Evolutionary conservation across 805 yeast species (phyloP).

Genomic region (Wickerhamiella domercqiae): DNA sequence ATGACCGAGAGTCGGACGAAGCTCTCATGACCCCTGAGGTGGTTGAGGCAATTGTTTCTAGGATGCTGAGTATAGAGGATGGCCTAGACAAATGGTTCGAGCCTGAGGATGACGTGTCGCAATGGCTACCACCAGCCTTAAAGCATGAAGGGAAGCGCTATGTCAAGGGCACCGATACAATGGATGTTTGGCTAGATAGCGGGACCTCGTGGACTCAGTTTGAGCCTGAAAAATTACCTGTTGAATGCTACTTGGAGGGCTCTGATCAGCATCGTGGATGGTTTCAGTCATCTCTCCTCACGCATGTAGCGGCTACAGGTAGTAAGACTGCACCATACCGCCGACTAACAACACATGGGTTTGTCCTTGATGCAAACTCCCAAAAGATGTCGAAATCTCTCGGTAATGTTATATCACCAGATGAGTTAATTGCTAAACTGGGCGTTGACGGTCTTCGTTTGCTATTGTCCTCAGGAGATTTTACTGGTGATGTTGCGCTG

Average conservation of each 20-base stretch:
- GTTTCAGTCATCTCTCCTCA: conserved; percentile 88
- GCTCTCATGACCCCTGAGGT: conserved; percentile 45
- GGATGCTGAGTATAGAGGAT: conserved; percentile 31
- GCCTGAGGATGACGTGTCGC: conserved; percentile 31
- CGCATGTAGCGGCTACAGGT: conserved; percentile 41
- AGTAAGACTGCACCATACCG: conserved; percentile 45
- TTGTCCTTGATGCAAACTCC: conserved; percentile 72
- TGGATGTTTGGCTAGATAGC: conserved; percentile 99
- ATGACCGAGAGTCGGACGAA: conserved; percentile 42
- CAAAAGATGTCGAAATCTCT: conserved; percentile 87
- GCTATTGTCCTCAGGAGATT: conserved; percentile 83
- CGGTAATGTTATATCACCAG: conserved; percentile 68
- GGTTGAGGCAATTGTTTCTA: conserved; percentile 41
- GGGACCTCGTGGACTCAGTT: conserved; percentile 81
- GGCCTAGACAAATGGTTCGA: conserved; percentile 48
- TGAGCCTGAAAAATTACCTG: conserved; percentile 24
- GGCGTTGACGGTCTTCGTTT: conserved; percentile 87
- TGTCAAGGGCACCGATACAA: conserved; percentile 67
- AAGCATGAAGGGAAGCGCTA: conserved; percentile 24
- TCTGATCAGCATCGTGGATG: conserved; percentile 99
- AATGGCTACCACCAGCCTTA: conserved; percentile 52
- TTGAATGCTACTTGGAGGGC: conserved; percentile 83
- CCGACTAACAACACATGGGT: conserved; percentile 80
- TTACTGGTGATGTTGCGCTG: conserved; percentile 61
- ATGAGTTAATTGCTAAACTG: conserved; percentile 42